Conservation (phyloP, 2,329 filamentous ascomycete species). For the Fusarium sp. region DNA sequence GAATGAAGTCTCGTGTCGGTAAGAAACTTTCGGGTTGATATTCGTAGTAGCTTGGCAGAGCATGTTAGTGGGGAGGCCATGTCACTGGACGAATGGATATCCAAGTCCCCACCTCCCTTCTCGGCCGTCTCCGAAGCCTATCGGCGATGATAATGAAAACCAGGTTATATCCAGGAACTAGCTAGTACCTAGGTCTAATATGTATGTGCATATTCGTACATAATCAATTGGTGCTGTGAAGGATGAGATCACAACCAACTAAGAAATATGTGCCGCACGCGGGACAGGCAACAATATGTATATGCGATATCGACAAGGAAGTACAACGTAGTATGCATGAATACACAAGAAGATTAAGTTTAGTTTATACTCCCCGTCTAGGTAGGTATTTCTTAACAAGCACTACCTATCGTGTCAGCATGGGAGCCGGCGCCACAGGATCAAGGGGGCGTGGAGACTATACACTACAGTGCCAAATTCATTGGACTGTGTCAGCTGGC, state of each 20-base stretch:
- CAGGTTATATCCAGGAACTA: constrained; percentile 7
- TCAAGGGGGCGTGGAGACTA: constrained; percentile 24
- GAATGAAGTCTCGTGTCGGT: constrained; percentile 17
- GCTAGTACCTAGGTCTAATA: not conserved
- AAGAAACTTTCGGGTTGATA: constrained; percentile 19
- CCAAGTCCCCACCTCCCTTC: constrained; percentile 1
- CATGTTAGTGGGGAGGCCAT: constrained; percentile 2
- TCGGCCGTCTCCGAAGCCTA: constrained; percentile 27
- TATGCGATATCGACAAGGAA: constrained; percentile 20
- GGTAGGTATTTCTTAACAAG: not conserved
- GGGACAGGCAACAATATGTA: constrained; percentile 12
- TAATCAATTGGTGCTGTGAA: not conserved
- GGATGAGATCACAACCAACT: not conserved
- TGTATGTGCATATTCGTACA: not conserved
- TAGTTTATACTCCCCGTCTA: not conserved
- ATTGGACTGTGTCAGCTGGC: constrained; percentile 1
- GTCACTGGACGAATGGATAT: constrained; percentile 11
- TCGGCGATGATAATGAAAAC: constrained; percentile 4
- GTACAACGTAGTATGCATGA: constrained; percentile 10
- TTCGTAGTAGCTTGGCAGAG: constrained; percentile 22
- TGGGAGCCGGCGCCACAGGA: constrained; percentile 12
- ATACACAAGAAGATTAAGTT: constrained; percentile 8
- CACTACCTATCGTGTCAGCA: constrained; percentile 28
- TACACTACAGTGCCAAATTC: not conserved
- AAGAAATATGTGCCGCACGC: constrained; percentile 15